A percentile compares a stretch with the other conserved stretches of the same genome.
Evolutionary conservation across 495 filamentous ascomycete genomes (phyloP).

Genomic region (Penicillium dipodomyicola): DNA sequence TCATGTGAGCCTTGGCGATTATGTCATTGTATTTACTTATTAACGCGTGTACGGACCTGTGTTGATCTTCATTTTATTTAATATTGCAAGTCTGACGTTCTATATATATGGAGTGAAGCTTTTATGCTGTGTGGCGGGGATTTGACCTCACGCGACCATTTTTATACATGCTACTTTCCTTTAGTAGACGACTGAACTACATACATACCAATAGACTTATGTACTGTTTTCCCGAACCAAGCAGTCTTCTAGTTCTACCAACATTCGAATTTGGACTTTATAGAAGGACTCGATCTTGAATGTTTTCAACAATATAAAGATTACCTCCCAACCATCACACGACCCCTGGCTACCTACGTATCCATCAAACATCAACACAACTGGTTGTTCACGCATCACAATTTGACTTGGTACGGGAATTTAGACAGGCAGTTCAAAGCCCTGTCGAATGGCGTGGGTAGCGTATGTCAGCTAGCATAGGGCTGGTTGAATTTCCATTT

Average conservation of each 20-base stretch:
- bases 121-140: neutral
- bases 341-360: neutral
- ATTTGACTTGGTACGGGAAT: neutral
- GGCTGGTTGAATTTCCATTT: neutral
- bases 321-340: neutral
- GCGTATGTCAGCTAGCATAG: neutral
- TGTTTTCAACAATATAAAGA: neutral
- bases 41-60: neutral
- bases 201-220: neutral
- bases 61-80: constrained; percentile 1
- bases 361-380: neutral
- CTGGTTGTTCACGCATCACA: neutral
- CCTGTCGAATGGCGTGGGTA: neutral
- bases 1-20: constrained; percentile 16
- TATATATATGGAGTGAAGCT: neutral
- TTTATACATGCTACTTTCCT: neutral
- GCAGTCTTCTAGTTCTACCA: neutral
- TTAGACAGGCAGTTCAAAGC: neutral
- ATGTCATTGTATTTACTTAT: constrained; percentile 5
- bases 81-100: neutral
- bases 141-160: neutral
- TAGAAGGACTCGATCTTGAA: neutral
- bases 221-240: neutral
- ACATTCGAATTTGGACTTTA: neutral
- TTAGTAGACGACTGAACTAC: neutral